phyloP scores from a whole-genome alignment of 805 yeast species.

The Metschnikowia vanudenii region DNA sequence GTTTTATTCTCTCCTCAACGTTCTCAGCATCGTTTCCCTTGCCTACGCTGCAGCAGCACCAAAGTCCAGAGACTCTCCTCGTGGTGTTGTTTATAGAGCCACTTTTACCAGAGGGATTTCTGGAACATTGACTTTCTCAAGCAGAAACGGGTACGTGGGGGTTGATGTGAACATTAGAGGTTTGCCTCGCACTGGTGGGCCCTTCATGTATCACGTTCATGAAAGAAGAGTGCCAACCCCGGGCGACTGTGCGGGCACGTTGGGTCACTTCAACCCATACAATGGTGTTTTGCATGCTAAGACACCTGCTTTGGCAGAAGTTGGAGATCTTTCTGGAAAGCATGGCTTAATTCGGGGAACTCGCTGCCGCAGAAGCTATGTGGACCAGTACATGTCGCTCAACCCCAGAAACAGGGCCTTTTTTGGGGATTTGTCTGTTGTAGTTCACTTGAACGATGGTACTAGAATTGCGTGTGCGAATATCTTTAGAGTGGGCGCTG shows the following conservation, averaged over 20 bases:
- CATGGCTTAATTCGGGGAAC: conserved; percentile 33
- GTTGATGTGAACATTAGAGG: conserved; percentile 31
- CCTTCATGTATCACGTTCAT: conserved; percentile 42
- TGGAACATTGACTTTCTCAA: not conserved
- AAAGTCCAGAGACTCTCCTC: not conserved
- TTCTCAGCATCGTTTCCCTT: too few relatives aligned
- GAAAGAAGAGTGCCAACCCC: conserved; percentile 34
- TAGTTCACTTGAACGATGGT: too few relatives aligned
- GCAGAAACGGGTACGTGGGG: conserved; percentile 28
- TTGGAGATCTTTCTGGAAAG: conserved; percentile 13
- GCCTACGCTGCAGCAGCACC: too few relatives aligned
- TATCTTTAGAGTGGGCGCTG: not conserved
- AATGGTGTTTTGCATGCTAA: conserved; percentile 28
- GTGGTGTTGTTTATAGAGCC: not conserved
- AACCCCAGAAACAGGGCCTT: conserved; percentile 26
- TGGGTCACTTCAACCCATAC: conserved; percentile 38
- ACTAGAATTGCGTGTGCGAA: too few relatives aligned
- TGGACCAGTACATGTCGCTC: conserved; percentile 33
- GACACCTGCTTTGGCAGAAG: conserved; percentile 42
- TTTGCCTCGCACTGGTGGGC: conserved; percentile 37
- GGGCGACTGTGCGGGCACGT: conserved; percentile 32
- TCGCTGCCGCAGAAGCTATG: conserved; percentile 22
- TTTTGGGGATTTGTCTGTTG: conserved; percentile 13
- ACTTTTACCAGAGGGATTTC: conserved; percentile 11
- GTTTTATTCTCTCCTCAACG: too few relatives aligned